Evolutionary conservation across 2,329 filamentous ascomycete species (phyloP), one percentile per base, ranked within the genome.

Genomic region (Botrytis deweyae): DNA sequence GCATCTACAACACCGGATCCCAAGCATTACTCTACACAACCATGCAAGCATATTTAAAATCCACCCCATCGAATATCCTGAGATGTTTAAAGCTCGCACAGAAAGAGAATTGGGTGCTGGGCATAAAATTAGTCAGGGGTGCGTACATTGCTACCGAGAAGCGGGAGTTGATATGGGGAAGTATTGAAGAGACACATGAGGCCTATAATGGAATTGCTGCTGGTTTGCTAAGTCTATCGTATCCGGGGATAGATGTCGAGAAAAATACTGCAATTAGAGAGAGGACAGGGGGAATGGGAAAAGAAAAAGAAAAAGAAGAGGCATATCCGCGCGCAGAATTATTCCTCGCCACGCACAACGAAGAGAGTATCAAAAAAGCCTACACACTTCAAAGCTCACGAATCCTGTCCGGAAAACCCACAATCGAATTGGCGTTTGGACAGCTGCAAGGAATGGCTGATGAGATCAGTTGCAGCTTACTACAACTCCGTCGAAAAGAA

Each of bases 401-500:
- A 85, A 80, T 83, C 79, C 80, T 81, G 75, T 79, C 82, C 3
- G 81, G 82, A n/a, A 80, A 81, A 64, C 79, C 80, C 40, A 81
- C 81, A 12, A 81, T 81, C 2, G 83, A 86, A 68, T 81, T 86
- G 7, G 84, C 84, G 4, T 93, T 92, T 81, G 92, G 92, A 12
- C 94, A 97, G 84, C 88, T 97, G 1, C 92, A 95, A 84, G 94
- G 94, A 69, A 98, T 98, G 95, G 95, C 95, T 1, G 95, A 97
- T 78, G 94, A 97, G 81, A 89, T 97, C 72, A 94, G 91, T 81
- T 90, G 88, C 80, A 86, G 73, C 16, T 44, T 78, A 2, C 46
- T 78, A 22, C 76, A 89, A 80, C 83, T 90, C 5, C 61, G 73
- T 22, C 65, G 69, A 65, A n/a, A 72, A 16, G 44, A 52, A 44